Percentiles rank a stretch among this genome's conserved stretches.
These are phyloP conservation scores for Linderniella brevidens DNA, from an alignment of 257 asterid genomes.

Conservation along the genomic window DNA sequence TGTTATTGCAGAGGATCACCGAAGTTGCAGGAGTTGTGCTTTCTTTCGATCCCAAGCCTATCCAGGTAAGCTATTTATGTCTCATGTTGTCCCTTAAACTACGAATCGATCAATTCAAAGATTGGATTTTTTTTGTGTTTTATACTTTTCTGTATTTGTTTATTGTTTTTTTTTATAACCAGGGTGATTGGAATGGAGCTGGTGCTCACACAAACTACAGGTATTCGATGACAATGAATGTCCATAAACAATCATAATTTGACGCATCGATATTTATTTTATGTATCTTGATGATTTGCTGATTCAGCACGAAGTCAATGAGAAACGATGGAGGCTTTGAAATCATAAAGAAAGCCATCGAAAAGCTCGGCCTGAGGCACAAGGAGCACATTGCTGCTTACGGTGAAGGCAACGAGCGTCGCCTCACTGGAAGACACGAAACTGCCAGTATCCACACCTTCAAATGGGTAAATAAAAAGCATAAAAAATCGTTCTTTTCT, in stretches of 20 bases:
- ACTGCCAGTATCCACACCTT: constrained; percentile 13
- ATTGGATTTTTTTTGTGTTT: too few relatives aligned
- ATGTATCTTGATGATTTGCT: neutral
- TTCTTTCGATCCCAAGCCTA: constrained; percentile 21
- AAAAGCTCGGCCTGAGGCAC: constrained; percentile 16
- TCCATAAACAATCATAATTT: too few relatives aligned
- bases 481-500: neutral
- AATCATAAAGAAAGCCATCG: constrained; percentile 17
- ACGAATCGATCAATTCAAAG: too few relatives aligned
- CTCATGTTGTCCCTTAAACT: too few relatives aligned
- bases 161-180: neutral
- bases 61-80: constrained; percentile 7
- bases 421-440: constrained; percentile 13
- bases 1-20: constrained; percentile 12
- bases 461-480: constrained; percentile 10
- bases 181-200: constrained; percentile 25
- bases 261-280: neutral
- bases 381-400: constrained; percentile 18
- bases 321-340: constrained; percentile 15
- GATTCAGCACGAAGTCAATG: constrained; percentile 15
- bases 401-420: constrained; percentile 15
- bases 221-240: neutral
- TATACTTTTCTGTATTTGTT: too few relatives aligned
- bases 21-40: constrained; percentile 16
- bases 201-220: constrained; percentile 22